Base-by-base conservation (phyloP, 805 yeast genomes). In the Metschnikowia picachoensis region DNA sequence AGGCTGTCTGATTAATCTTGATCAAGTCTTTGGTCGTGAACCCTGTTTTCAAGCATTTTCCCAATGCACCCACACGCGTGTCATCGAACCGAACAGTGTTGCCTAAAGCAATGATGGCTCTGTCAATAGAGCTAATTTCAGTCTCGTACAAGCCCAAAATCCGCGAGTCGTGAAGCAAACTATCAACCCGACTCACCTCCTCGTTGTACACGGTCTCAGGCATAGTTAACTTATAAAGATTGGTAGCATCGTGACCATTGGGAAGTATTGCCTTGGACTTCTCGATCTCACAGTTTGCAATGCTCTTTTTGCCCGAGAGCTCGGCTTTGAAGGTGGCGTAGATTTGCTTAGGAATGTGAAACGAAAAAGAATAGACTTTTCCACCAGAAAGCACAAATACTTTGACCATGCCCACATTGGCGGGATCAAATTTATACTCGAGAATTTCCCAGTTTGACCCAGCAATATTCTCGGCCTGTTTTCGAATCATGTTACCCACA, bases 401-500 rank as follows among this genome's bases (percentile, higher is more conserved):
- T 47, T 80, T 83, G 29, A 92, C 70, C 41, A 79, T 84, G n/a
- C 97, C 98, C 0, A 88, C 85, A 41, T 62, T 68, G 9, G 62
- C 50, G 1, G 73, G 71, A 35, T 83, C 82, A 9, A 65, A 57
- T 49, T 78, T 78, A 57, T 87, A 82, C 55, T 89, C 90, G 31
- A 94, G 64, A 32, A 94, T 74, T 51, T 90, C 89, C 99, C 99
- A 94, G 30, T 82, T 78, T 0, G 87, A 74, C 8, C 83, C 83
- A 9, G 88, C 85, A 57, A 85, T 82, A 35, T 74, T 77, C 59
- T 85, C 96, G 0, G 95, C 95, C 57, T 87, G 94, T 41, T 78
- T 77, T 42, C 86, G 77, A 36, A 90, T 71, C 72, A 90, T 76
- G 16, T 77, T 77, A 8, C 90, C 85, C 37, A 92, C 82, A 0